These are phyloP conservation scores for Phytophthora megakarya DNA, from an alignment of 352 stramenopile genomes.

Conservation along the genomic window DNA sequence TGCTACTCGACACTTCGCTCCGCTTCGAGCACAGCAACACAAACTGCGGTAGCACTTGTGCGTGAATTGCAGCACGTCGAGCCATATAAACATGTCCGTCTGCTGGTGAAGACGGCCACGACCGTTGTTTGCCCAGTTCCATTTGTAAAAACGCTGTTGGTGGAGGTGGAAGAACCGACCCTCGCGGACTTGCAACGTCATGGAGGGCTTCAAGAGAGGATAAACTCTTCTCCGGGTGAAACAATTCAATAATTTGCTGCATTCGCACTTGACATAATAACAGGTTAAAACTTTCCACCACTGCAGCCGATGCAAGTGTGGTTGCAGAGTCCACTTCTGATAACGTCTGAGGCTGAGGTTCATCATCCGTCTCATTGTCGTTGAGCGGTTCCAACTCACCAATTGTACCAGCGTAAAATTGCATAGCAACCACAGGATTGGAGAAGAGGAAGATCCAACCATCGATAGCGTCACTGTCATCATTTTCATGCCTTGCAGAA, in stretches of 20 bases:
- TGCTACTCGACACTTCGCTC: background rate
- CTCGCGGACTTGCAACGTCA: constrained; percentile 27
- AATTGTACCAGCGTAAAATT: constrained; percentile 39
- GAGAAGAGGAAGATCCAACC: constrained; percentile 52
- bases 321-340: constrained; percentile 8
- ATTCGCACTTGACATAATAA: constrained; percentile 50
- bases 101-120: constrained; percentile 12
- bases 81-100: constrained; percentile 44
- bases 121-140: constrained; percentile 22
- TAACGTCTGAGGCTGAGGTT: background rate
- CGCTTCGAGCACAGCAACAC: constrained; percentile 42
- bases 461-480: background rate
- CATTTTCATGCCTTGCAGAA: background rate
- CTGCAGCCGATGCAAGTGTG: background rate
- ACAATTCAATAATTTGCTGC: constrained; percentile 42
- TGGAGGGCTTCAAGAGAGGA: constrained; percentile 31
- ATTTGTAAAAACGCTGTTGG: constrained; percentile 45
- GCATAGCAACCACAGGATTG: constrained; percentile 33
- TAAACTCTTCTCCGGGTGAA: constrained; percentile 28
- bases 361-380: constrained; percentile 20
- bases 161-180: constrained; percentile 30
- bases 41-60: constrained; percentile 43
- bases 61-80: constrained; percentile 20
- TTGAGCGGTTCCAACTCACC: constrained; percentile 33
- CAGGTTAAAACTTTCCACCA: constrained; percentile 43